phyloP scores from a whole-genome alignment of 1,139 yeast species.

The Geotrichum bryndzae region DNA sequence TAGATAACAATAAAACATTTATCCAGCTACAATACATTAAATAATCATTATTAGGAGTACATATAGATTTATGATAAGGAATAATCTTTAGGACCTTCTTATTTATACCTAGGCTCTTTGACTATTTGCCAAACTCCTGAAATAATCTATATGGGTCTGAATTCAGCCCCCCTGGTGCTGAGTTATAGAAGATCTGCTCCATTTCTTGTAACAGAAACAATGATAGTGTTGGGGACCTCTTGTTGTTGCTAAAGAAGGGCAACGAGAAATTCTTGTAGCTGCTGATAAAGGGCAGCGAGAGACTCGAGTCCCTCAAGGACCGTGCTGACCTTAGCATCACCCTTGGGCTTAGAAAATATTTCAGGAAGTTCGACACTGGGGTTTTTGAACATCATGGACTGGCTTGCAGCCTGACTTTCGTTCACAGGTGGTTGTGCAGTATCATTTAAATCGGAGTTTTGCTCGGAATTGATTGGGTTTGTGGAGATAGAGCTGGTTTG shows the following conservation, averaged over 20 bases:
- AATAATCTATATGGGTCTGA: conserved; percentile 44
- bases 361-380: conserved; percentile 39
- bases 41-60: neutral
- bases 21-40: no score
- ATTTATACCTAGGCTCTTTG: conserved; percentile 49
- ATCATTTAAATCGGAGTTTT: neutral
- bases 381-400: conserved; percentile 9
- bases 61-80: neutral
- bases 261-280: conserved; percentile 40
- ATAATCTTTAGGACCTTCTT: neutral
- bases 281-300: conserved; percentile 31
- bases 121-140: conserved; percentile 47
- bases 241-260: conserved; percentile 51
- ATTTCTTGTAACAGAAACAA: conserved; percentile 69
- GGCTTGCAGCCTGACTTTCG: neutral
- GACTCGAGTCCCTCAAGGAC: conserved; percentile 70
- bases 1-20: neutral
- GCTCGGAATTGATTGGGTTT: conserved; percentile 1
- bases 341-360: conserved; percentile 52
- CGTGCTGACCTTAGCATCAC: conserved; percentile 46
- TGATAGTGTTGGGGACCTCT: conserved; percentile 64
- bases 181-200: conserved; percentile 58
- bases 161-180: conserved; percentile 36
- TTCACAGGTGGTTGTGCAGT: neutral
- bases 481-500: conserved; percentile 13